Evolutionary conservation across 305 asterid genomes (phyloP).

Genomic region (Vinca major): DNA sequence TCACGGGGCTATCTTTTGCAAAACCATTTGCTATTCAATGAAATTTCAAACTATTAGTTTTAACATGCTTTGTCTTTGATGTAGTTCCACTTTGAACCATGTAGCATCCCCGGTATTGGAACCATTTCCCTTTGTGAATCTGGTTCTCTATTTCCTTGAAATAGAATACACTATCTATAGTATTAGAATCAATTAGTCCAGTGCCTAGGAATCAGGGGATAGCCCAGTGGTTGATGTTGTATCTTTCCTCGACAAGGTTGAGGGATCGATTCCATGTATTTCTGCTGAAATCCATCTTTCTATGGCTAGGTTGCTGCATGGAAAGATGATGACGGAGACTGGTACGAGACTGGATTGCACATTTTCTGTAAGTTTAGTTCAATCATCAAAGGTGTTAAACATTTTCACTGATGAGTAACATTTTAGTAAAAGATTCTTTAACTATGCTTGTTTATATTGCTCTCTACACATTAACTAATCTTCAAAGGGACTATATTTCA

Average conservation of each 20-base stretch:
- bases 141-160: background rate
- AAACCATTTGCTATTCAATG: background rate
- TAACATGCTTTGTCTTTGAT: background rate
- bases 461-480: background rate
- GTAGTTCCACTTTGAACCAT: background rate
- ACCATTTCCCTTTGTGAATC: background rate
- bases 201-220: background rate
- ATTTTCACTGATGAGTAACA: background rate
- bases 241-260: too few species aligned
- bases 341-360: conserved; percentile 96
- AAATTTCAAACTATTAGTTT: background rate
- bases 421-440: too few species aligned
- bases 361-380: conserved; percentile 86
- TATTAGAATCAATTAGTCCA: background rate
- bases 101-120: background rate
- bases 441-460: background rate
- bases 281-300: conserved; percentile 19
- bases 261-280: background rate
- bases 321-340: conserved; percentile 95
- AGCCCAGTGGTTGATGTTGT: too few species aligned
- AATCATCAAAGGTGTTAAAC: background rate
- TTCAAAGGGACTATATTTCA: background rate
- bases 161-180: background rate
- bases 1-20: background rate
- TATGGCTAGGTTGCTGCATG: conserved; percentile 80